A percentile compares a stretch with the other conserved stretches of the same genome.
Evolutionary conservation across 164 flowering plant genomes (phyloP).

Genomic region (Aristolochia contorta): DNA sequence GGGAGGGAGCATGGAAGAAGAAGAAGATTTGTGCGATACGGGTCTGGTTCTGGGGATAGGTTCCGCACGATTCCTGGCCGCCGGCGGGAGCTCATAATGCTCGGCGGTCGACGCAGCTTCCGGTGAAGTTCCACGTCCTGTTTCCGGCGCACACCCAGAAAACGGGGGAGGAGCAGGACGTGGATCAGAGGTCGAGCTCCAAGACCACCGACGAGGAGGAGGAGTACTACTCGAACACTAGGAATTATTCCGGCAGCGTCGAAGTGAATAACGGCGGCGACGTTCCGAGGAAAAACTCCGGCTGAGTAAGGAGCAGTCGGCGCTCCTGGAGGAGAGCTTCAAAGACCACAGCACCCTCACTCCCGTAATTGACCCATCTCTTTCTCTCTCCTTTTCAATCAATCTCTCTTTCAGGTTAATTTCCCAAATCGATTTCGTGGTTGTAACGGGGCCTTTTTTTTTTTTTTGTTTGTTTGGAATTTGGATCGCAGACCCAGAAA

Average conservation of each 20-base stretch:
- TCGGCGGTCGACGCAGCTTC: background rate
- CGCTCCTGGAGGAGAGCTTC: slow-evolving; percentile 37
- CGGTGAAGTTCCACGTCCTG: slow-evolving; percentile 11
- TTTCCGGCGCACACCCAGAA: slow-evolving; percentile 11
- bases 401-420: too few relatives aligned
- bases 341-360: slow-evolving; percentile 36
- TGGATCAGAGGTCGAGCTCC: slow-evolving; percentile 1
- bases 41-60: slow-evolving; percentile 15
- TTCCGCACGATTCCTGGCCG: background rate
- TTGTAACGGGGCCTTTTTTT: too few relatives aligned
- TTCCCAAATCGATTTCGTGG: too few relatives aligned
- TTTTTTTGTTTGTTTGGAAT: too few relatives aligned
- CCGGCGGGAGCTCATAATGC: background rate
- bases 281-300: slow-evolving; percentile 24
- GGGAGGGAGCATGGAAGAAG: slow-evolving; percentile 12
- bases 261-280: background rate
- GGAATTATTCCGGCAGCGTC: background rate
- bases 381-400: too few relatives aligned
- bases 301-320: slow-evolving; percentile 34
- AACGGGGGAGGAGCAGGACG: slow-evolving; percentile 6
- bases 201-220: slow-evolving; percentile 9
- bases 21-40: slow-evolving; percentile 6
- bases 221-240: background rate
- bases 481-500: slow-evolving; percentile 68
- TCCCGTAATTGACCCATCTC: slow-evolving; percentile 22